Evolutionary conservation across 306 rosid genomes (phyloP).

Genomic region (Senna siamea): DNA sequence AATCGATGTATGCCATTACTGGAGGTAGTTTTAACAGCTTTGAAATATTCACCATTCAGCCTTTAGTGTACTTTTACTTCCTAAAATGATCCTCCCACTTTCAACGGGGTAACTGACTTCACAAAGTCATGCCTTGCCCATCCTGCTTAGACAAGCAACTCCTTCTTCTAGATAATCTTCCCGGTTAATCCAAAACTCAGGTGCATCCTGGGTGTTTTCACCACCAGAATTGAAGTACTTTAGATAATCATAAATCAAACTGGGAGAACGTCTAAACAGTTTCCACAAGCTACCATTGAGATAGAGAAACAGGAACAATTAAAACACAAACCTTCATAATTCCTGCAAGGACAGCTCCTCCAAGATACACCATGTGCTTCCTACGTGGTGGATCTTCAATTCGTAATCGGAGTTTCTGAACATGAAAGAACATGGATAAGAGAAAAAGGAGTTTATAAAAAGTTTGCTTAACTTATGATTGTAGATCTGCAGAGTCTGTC

Average conservation of each 20-base stretch:
- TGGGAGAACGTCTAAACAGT: constrained; percentile 9
- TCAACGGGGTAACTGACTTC: constrained; percentile 40
- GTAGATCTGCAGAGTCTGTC: neutral
- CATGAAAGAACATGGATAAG: constrained; percentile 28
- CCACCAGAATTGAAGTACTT: constrained; percentile 43
- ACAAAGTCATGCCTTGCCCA: constrained; percentile 84
- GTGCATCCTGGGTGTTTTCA: constrained; percentile 80
- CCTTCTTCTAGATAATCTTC: constrained; percentile 99
- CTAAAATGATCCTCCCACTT: constrained; percentile 27
- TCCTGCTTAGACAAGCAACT: constrained; percentile 77
- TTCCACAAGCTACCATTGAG: constrained; percentile 10
- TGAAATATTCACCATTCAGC: constrained; percentile 39
- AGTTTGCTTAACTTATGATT: constrained; percentile 9
- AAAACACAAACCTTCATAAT: constrained; percentile 83
- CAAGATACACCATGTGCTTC: constrained; percentile 99
- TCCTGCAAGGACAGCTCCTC: constrained; percentile 98
- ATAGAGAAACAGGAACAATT: constrained; percentile 21
- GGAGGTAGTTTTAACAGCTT: constrained; percentile 41
- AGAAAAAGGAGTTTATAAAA: constrained; percentile 18
- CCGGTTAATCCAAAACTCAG: constrained; percentile 96
- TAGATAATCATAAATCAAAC: constrained; percentile 24
- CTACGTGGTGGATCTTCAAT: constrained; percentile 98
- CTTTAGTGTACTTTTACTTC: constrained; percentile 42
- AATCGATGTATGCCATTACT: constrained; percentile 27
- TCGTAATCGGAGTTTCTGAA: constrained; percentile 85